Evolutionary conservation across 2,329 filamentous ascomycete species (phyloP).

Genomic region (Trichoderma breve): DNA sequence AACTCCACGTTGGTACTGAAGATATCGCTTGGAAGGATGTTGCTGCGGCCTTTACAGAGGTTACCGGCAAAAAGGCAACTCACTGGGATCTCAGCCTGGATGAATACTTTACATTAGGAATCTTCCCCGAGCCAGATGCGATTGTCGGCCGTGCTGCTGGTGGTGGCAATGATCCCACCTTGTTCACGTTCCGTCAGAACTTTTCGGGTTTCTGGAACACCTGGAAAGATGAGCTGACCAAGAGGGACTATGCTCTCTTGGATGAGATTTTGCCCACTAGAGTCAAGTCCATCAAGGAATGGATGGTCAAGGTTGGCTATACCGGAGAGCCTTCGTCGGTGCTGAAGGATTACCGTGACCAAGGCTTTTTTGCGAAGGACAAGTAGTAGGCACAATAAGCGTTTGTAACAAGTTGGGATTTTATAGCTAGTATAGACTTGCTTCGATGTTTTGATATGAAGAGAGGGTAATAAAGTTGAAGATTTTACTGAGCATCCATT

Average conservation of each 20-base stretch:
- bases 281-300: background rate
- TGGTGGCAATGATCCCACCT: background rate
- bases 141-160: background rate
- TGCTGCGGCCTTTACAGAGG: background rate
- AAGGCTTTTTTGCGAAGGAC: background rate
- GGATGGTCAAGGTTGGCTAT: background rate
- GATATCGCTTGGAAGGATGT: background rate
- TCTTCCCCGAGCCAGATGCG: background rate
- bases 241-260: background rate
- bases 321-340: background rate
- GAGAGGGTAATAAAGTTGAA: background rate
- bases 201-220: background rate
- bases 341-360: background rate
- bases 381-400: background rate
- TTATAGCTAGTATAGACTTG: background rate
- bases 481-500: background rate
- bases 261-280: background rate
- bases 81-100: background rate
- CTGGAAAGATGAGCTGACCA: background rate
- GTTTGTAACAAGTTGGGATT: background rate
- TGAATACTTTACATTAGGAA: background rate
- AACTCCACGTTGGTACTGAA: background rate
- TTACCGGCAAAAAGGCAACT: background rate
- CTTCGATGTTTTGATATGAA: background rate
- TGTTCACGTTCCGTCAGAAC: background rate